Evolutionary conservation across 805 yeast genomes (phyloP), one percentile per base, ranked within the genome.

Genomic region (Sungouiozyma intestinalis): DNA sequence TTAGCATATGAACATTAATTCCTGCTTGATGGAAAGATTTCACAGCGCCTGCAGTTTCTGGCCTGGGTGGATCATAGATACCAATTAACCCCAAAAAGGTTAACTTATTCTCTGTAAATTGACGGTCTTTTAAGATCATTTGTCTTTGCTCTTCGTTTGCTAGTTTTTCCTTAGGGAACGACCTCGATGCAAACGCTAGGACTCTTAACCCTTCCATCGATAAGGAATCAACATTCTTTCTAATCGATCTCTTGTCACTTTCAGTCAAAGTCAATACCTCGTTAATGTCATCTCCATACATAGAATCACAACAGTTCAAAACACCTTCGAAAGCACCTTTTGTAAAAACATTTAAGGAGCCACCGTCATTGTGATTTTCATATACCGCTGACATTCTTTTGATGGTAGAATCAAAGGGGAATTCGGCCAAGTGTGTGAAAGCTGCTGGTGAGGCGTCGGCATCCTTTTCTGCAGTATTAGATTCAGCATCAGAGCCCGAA

Each of bases 1-100:
- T 92, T 50, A 92, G 85, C 97, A 92, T 92, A 42, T 90, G 85
- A n/a, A 92, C 94, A 53, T 86, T 94, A 36, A 92, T 97, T 38
- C 97, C 96, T 43, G 97, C 95, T 53, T 78, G 77, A 71, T 87
- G 77, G 46, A 92, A 73, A 50, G 76, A 69, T 29, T 83, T 72
- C 42, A 92, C 77, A 1, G 96, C 83, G 40, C 71, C 68, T 33
- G 77, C 73, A 5, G 92, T 96, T 51, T 81, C 81, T 11, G 85
- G 81, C 56, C 98, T 77, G 42, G 99, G 98, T 8, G 98, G 98
- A 65, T 92, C 99, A 52, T 86, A 86, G 86, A 92, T 87, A 46
- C 97, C 97, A 48, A 86, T 72, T 36, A 92, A 63, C 6, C 98
- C 98, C 49, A 81, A 72, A 56, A 90, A 90, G 3, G 74, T 70